Evolutionary conservation across 495 filamentous ascomycete species (phyloP).

Genomic region (Filosporella fistucella): DNA sequence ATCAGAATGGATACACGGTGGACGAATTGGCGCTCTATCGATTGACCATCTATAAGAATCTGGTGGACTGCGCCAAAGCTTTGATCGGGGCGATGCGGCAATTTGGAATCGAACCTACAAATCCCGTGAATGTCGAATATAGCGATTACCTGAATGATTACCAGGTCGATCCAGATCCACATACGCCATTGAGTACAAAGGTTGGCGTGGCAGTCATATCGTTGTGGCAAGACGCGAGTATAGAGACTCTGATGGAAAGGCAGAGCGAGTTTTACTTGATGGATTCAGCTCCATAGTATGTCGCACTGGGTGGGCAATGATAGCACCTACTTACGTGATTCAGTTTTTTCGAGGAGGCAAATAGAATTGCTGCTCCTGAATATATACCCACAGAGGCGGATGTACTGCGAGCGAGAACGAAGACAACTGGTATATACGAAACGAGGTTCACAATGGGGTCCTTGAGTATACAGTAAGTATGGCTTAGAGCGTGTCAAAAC

Average conservation of each 20-base stretch:
- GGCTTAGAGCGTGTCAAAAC: neutral
- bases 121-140: slow-evolving; percentile 64
- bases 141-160: slow-evolving; percentile 82
- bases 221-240: slow-evolving; percentile 86
- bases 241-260: slow-evolving; percentile 80
- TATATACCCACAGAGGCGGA: slow-evolving; percentile 92
- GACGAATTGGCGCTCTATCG: slow-evolving; percentile 92
- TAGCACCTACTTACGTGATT: slow-evolving; percentile 18
- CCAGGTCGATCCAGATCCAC: slow-evolving; percentile 83
- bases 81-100: slow-evolving; percentile 84
- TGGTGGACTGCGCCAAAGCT: slow-evolving; percentile 91
- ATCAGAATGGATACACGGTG: slow-evolving; percentile 90
- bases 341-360: slow-evolving; percentile 94
- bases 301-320: slow-evolving; percentile 9
- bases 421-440: slow-evolving; percentile 99
- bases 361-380: slow-evolving; percentile 75
- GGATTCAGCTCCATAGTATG: slow-evolving; percentile 98
- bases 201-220: slow-evolving; percentile 79
- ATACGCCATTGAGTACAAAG: slow-evolving; percentile 69
- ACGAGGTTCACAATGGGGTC: slow-evolving; percentile 97
- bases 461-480: slow-evolving; percentile 91
- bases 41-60: slow-evolving; percentile 94
- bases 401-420: slow-evolving; percentile 90
- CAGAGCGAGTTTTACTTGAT: slow-evolving; percentile 98
- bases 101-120: slow-evolving; percentile 73